A percentile compares a stretch with the other conserved stretches of the same genome.
phyloP scores from a whole-genome alignment of 257 asterid genomes.

The Petunia axillaris region DNA sequence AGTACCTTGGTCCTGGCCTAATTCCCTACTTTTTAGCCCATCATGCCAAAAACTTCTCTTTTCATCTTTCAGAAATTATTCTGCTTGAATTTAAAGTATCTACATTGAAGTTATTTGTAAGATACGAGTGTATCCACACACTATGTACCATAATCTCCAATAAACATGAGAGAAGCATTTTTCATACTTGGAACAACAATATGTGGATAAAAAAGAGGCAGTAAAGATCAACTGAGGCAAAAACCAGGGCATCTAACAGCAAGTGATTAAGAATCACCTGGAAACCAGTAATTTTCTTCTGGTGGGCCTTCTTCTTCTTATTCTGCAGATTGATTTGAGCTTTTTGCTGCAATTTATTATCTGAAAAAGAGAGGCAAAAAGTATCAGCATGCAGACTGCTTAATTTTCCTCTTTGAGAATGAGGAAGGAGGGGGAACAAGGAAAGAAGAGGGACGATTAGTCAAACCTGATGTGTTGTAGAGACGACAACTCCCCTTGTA shows the following conservation, averaged over 20 bases:
- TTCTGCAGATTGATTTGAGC: constrained; percentile 84
- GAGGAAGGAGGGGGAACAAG: constrained; percentile 19
- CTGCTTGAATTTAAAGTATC: background rate
- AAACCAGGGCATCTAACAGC: background rate
- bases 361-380: constrained; percentile 45
- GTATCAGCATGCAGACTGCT: constrained; percentile 28
- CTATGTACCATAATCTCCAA: background rate
- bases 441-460: constrained; percentile 2
- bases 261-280: constrained; percentile 56
- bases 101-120: background rate
- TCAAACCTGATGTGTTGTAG: constrained; percentile 78
- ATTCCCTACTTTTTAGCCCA: background rate
- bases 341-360: constrained; percentile 76
- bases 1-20: background rate
- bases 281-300: constrained; percentile 97
- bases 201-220: background rate
- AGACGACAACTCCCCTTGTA: constrained; percentile 94
- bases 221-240: background rate
- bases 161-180: background rate
- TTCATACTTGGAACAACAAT: constrained; percentile 9
- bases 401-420: constrained; percentile 22
- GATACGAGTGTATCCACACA: background rate
- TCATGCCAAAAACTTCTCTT: background rate
- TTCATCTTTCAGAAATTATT: background rate
- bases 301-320: constrained; percentile 90